Evolutionary conservation across 257 asterid genomes (phyloP).

Genomic region (Petunia secreta): DNA sequence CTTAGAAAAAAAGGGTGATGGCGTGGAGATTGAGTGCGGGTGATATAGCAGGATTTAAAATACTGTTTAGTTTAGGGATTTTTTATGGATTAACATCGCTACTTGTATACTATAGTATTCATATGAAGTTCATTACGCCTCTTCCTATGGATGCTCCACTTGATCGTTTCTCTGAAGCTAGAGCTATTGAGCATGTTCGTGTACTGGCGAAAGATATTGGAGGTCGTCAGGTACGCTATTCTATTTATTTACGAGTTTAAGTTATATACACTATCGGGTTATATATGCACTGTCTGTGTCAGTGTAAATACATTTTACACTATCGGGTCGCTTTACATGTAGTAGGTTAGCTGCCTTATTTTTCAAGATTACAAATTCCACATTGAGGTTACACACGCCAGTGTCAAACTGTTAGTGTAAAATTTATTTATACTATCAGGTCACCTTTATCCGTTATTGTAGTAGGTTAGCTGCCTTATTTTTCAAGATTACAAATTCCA

Average conservation of each 20-base stretch:
- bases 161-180: constrained; percentile 88
- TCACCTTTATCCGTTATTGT: too few species aligned
- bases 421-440: too few species aligned
- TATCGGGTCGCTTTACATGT: not conserved
- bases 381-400: too few species aligned
- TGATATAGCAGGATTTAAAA: constrained; percentile 75
- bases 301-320: not conserved
- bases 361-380: too few species aligned
- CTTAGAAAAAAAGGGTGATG: not conserved
- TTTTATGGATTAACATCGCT: constrained; percentile 62
- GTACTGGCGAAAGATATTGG: constrained; percentile 87
- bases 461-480: too few species aligned
- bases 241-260: not conserved
- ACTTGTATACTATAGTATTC: constrained; percentile 55
- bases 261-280: not conserved
- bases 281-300: not conserved
- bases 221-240: constrained; percentile 77
- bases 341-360: too few species aligned
- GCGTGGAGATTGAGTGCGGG: constrained; percentile 53
- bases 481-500: too few species aligned
- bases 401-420: too few species aligned
- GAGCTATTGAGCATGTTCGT: constrained; percentile 93
- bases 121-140: constrained; percentile 80
- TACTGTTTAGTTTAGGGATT: constrained; percentile 48
- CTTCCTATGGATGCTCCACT: constrained; percentile 82